Conservation (phyloP, 805 yeast species). For the Metschnikowia rubicola region DNA sequence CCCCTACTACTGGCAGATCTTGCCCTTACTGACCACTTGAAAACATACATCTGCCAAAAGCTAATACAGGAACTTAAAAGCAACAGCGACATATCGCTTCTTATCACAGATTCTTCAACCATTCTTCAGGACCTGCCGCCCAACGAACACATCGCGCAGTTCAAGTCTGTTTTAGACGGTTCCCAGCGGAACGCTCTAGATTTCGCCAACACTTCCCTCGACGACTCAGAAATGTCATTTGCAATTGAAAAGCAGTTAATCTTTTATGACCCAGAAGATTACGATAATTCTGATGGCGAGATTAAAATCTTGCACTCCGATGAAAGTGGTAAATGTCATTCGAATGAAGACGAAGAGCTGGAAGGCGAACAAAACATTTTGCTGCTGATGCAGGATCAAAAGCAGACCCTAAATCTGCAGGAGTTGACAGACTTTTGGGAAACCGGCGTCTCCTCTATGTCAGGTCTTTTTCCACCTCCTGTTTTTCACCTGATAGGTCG, state of each 20-base stretch:
- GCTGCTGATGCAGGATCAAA: not conserved
- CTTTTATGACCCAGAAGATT: conserved; percentile 7
- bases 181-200: conserved; percentile 1
- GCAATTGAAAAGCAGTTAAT: conserved; percentile 12
- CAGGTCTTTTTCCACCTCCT: no score
- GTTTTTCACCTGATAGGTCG: no score
- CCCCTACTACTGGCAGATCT: conserved; percentile 27
- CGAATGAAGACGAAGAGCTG: conserved; percentile 16
- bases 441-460: no score
- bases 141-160: conserved; percentile 8
- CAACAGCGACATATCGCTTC: conserved; percentile 11
- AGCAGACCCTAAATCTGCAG: not conserved
- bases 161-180: not conserved
- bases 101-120: conserved; percentile 13
- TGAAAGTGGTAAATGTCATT: conserved; percentile 25
- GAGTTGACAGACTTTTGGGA: no score
- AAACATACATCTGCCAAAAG: conserved; percentile 23
- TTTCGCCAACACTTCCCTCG: conserved; percentile 10
- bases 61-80: conserved; percentile 15
- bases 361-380: not conserved
- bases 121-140: conserved; percentile 19
- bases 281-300: conserved; percentile 15
- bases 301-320: conserved; percentile 22
- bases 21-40: conserved; percentile 24
- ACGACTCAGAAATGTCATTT: conserved; percentile 8